These are phyloP conservation scores for Zymoseptoria crescenta DNA, from an alignment of 2,329 filamentous ascomycete species.

Conservation along the genomic window DNA sequence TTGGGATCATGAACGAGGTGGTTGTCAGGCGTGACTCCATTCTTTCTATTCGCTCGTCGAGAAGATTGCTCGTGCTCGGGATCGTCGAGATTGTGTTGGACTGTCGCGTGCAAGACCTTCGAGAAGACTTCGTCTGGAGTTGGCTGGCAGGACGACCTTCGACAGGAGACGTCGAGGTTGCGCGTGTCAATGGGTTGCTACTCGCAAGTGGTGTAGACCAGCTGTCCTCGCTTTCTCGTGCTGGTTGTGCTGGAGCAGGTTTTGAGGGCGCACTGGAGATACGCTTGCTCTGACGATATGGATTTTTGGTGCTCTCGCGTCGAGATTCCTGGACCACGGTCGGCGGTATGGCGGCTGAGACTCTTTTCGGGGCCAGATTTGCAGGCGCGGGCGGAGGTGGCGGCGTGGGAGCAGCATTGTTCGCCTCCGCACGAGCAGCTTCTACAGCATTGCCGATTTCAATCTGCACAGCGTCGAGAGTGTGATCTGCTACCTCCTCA, in stretches of 20 bases:
- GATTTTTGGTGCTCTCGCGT: slow-evolving; percentile 1
- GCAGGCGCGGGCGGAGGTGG: slow-evolving; percentile 8
- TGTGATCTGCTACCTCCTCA: slow-evolving; percentile 26
- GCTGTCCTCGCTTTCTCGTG: slow-evolving; percentile 8
- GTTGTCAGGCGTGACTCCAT: slow-evolving; percentile 36
- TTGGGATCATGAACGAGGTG: slow-evolving; percentile 31
- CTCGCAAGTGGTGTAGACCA: slow-evolving; percentile 17
- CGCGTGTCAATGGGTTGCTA: slow-evolving; percentile 9
- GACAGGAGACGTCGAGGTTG: not conserved
- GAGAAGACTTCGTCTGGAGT: not conserved
- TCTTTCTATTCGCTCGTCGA: slow-evolving; percentile 48
- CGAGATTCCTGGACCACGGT: not conserved
- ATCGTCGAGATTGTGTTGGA: slow-evolving; percentile 16
- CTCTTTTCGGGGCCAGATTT: not conserved
- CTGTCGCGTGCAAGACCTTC: not conserved
- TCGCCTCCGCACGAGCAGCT: slow-evolving; percentile 26
- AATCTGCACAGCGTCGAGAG: slow-evolving; percentile 34
- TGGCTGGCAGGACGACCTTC: not conserved
- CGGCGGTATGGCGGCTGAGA: not conserved
- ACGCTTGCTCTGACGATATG: slow-evolving; percentile 2
- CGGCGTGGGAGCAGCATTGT: slow-evolving; percentile 17
- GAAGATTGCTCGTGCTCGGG: slow-evolving; percentile 39
- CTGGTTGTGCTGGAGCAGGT: slow-evolving; percentile 8
- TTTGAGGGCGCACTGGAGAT: slow-evolving; percentile 5
- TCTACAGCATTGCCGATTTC: slow-evolving; percentile 41